Conservation (phyloP, 164 flowering plant genomes). For the Kalanchoe fedtschenkoi region DNA sequence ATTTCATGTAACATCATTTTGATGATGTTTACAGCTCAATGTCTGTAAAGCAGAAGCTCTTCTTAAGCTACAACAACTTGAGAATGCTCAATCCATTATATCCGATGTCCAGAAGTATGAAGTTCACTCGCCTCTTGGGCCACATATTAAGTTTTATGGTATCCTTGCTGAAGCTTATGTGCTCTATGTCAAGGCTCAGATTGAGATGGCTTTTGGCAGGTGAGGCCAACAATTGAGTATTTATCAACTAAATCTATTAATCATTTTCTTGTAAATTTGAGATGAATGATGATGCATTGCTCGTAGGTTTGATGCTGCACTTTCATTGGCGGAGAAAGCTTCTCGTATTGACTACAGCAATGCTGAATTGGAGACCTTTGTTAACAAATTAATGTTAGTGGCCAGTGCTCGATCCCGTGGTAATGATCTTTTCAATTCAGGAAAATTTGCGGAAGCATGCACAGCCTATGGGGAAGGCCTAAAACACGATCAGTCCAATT, state of each 20-base stretch:
- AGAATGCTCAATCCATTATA: slow-evolving; percentile 47
- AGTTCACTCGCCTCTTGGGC: slow-evolving; percentile 22
- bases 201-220: slow-evolving; percentile 58
- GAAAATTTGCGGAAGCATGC: slow-evolving; percentile 38
- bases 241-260: background rate
- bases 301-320: slow-evolving; percentile 43
- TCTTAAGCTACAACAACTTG: slow-evolving; percentile 65
- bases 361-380: slow-evolving; percentile 21
- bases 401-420: slow-evolving; percentile 37
- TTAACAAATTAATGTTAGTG: slow-evolving; percentile 28
- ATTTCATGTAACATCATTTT: background rate
- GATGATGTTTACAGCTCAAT: slow-evolving; percentile 39
- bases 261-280: background rate
- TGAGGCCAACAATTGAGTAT: slow-evolving; percentile 6
- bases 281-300: background rate
- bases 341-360: slow-evolving; percentile 21
- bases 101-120: slow-evolving; percentile 29
- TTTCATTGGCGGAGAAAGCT: slow-evolving; percentile 35
- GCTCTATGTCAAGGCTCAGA: slow-evolving; percentile 36
- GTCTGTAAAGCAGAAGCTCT: slow-evolving; percentile 77
- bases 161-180: slow-evolving; percentile 45
- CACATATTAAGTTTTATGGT: slow-evolving; percentile 28
- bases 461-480: slow-evolving; percentile 50
- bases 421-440: slow-evolving; percentile 32
- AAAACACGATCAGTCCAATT: slow-evolving; percentile 23